Conservation (phyloP, 2,329 filamentous ascomycete species). For the Xylariaceae sp. region DNA sequence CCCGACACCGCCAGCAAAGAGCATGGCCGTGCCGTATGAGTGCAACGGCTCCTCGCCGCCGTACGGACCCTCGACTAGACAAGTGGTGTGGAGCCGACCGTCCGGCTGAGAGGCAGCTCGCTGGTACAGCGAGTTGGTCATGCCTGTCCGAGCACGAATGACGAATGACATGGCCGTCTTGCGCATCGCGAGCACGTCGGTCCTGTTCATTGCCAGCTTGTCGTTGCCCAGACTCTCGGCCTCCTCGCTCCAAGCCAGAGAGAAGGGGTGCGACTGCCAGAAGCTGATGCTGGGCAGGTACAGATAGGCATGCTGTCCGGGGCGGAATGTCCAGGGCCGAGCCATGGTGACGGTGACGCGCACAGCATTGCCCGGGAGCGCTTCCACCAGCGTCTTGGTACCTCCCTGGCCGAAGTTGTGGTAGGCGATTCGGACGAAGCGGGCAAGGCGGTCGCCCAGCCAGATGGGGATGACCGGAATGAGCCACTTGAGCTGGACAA, state of each 20-base stretch:
- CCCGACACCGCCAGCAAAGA: conserved; percentile 74
- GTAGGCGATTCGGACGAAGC: conserved; percentile 53
- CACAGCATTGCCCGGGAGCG: conserved; percentile 67
- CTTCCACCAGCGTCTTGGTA: conserved; percentile 63
- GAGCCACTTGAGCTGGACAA: conserved; percentile 51
- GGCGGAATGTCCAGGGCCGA: conserved; percentile 67
- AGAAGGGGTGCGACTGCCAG: conserved; percentile 74
- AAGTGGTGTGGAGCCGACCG: conserved; percentile 54
- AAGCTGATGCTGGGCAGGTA: conserved; percentile 67
- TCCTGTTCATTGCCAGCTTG: conserved; percentile 51
- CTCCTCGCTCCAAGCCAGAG: conserved; percentile 70
- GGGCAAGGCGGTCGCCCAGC: conserved; percentile 53
- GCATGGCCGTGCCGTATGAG: conserved; percentile 70
- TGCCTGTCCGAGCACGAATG: conserved; percentile 65
- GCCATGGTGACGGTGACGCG: conserved; percentile 68
- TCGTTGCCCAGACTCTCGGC: conserved; percentile 42
- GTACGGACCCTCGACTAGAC: conserved; percentile 70
- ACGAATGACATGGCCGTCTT: conserved; percentile 64
- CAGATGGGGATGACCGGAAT: conserved; percentile 59
- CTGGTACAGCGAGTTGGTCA: conserved; percentile 63
- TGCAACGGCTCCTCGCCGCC: conserved; percentile 63
- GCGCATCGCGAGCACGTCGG: conserved; percentile 51
- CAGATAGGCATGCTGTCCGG: conserved; percentile 72
- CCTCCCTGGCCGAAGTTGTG: conserved; percentile 61
- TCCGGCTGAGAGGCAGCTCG: conserved; percentile 55